Evolutionary conservation across 805 yeast genomes (phyloP), one percentile per base, ranked within the genome.

Genomic region (Yamadazyma akitaensis): DNA sequence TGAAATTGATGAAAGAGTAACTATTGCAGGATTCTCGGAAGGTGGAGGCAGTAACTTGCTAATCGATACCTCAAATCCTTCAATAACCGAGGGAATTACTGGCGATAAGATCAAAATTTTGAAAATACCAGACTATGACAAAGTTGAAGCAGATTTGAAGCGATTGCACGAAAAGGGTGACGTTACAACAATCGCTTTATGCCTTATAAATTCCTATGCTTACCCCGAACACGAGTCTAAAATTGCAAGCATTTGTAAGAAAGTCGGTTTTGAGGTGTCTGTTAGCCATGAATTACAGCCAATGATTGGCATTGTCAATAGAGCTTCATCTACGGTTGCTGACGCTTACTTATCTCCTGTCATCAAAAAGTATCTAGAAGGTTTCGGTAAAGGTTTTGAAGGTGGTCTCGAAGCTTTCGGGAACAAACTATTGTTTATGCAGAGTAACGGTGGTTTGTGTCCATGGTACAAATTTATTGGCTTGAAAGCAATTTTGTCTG

Each of bases 401-500:
- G 73, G 73, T 31, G 75, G 75, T 5, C 58, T 69, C 34, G 57
- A 61, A 5, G 59, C 66, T 2, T 59, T 62, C 47, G 84, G 84
- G 5, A 78, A 77, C 36, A 69, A 72, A 50, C 79, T 88, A 49
- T 84, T 85, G 54, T 92, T 92, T 64, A 92, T 92, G 98, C 96
- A 92, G 65, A 87, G 96, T 11, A 96, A 92, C 63, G 98, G 98
- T 48, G 98, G 98, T 2, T 75, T 92, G 49, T 90, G 91, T 18
- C 89, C 89, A 46, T 90, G 94, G 58, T 72, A 80, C 18, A 76
- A 80, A 41, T 92, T 92, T 62, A 84, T 96, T 0, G 98, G 98
- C 1, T 70, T 92, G 32, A 77, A 82, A 55, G 96, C 98, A 3
- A 86, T 92, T 41, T 67, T 92, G 31, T 88, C 97, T 1, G 98